Percentiles rank a stretch among this genome's conserved stretches.
These are phyloP conservation scores for Emmonsiellopsis sp. DNA, from an alignment of 2,329 filamentous ascomycete genomes.

Conservation along the genomic window DNA sequence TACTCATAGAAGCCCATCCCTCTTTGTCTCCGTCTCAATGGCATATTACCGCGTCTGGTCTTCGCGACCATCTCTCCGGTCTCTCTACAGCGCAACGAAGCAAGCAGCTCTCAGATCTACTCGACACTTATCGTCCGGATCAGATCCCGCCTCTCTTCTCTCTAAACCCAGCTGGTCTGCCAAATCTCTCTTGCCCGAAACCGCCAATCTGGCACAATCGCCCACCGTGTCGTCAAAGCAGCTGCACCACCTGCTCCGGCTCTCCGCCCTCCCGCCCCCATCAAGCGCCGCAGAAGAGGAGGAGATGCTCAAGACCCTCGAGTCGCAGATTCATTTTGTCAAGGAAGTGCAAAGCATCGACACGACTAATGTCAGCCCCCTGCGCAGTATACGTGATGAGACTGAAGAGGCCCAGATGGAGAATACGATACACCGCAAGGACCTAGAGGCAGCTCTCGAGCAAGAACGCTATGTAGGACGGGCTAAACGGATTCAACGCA, in stretches of 20 bases:
- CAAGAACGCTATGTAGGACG: constrained; percentile 33
- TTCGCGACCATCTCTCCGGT: constrained; percentile 11
- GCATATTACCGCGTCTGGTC: constrained; percentile 5
- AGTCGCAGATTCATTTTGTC: constrained; percentile 85
- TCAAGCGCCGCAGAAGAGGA: constrained; percentile 52
- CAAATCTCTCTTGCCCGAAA: constrained; percentile 55
- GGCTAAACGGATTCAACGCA: constrained; percentile 39
- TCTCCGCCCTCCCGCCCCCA: constrained; percentile 77
- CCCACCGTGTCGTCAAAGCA: constrained; percentile 52
- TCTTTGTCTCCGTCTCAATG: neutral
- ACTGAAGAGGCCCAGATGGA: constrained; percentile 30
- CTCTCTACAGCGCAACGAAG: constrained; percentile 5
- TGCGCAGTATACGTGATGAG: constrained; percentile 71
- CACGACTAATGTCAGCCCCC: constrained; percentile 60
- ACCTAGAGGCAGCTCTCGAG: constrained; percentile 27
- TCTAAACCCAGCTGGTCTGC: constrained; percentile 76
- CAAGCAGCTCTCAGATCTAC: neutral
- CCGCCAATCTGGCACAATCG: constrained; percentile 17
- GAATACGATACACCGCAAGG: constrained; percentile 28
- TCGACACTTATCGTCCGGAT: constrained; percentile 11
- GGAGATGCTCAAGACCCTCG: constrained; percentile 63
- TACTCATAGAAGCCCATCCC: neutral
- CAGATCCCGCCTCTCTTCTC: constrained; percentile 39
- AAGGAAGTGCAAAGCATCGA: constrained; percentile 71
- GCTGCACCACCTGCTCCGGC: constrained; percentile 73